Evolutionary conservation across 1,284 basidiomycete genomes (phyloP), one percentile per base, ranked within the genome.

Genomic region (Pseudozyma pruni): DNA sequence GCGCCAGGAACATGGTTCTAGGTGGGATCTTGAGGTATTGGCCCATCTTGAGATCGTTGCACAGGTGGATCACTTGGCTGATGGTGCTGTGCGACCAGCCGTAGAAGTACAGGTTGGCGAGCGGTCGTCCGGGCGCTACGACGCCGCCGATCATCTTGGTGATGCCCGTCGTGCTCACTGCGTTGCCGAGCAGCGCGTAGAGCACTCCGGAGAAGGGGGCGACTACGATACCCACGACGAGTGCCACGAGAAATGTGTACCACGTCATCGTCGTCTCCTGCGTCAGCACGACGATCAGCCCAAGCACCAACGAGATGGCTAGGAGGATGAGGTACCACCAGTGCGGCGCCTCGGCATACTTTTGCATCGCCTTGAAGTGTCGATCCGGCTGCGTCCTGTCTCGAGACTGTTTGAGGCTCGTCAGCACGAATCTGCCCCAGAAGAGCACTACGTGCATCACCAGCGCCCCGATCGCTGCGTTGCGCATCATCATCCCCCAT

Each of bases 381-480:
- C 86, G 86, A 75, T 89, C 89, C 0, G 86, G 85, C 66, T 86
- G 86, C 4, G 84, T 84, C 57, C 84, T 85, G 11, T 73, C 71
- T 17, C 84, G 83, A 1, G 85, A 84, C 43, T 86, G 83, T 66
- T 85, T 87, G 80, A 89, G 86, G 0, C 87, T 86, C 20, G n/a
- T 33, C 2, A 32, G 11, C 0, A 67, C 44, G 37, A 80, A 75
- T 29, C 53, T 59, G 10, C 81, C 68, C 67, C 74, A 83, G 58
- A 80, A 90, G 87, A 87, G 87, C 19, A 63, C 80, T 7, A 83
- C 74, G 76, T 90, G 89, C 0, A 87, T 86, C 54, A 90, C 85
- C 16, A 90, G 82, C 13, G 86, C 88, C 16, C 89, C 89, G 23
- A 81, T 72, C 1, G 80, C 78, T 1, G 63, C 39, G 37, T 68